Percentiles rank a stretch among this genome's conserved stretches.
These are phyloP conservation scores for Phytopythium boreale DNA, from an alignment of 352 stramenopile species.

Conservation along the genomic window DNA sequence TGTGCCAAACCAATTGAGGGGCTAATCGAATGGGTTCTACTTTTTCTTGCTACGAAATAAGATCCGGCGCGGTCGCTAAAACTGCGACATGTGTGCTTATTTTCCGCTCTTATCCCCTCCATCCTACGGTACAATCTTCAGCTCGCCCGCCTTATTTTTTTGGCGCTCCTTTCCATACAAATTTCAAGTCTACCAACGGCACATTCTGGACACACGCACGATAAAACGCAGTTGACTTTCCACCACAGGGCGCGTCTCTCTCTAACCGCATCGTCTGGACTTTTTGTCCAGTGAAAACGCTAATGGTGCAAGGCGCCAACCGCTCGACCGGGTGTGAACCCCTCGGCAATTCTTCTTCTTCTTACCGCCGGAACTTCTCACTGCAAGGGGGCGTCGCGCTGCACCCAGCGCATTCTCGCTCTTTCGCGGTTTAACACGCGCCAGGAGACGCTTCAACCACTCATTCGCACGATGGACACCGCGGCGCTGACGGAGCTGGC, in stretches of 20 bases:
- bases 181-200: neutral
- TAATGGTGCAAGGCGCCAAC: neutral
- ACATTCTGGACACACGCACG: neutral
- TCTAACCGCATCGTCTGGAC: neutral
- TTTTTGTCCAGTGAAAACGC: neutral
- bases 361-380: too few species aligned
- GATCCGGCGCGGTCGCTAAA: neutral
- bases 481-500: constrained; percentile 17
- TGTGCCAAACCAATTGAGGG: too few species aligned
- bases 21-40: too few species aligned
- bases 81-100: neutral
- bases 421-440: neutral
- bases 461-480: constrained; percentile 15
- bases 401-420: neutral
- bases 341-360: neutral
- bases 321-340: neutral
- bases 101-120: neutral
- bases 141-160: neutral
- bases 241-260: neutral
- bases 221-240: neutral
- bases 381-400: too few species aligned
- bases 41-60: too few species aligned
- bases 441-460: too few species aligned
- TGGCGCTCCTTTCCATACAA: neutral
- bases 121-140: neutral